Evolutionary conservation across 169 alveolate species (phyloP), one percentile per base, ranked within the genome.

Genomic region (Sarcocystis neurona): DNA sequence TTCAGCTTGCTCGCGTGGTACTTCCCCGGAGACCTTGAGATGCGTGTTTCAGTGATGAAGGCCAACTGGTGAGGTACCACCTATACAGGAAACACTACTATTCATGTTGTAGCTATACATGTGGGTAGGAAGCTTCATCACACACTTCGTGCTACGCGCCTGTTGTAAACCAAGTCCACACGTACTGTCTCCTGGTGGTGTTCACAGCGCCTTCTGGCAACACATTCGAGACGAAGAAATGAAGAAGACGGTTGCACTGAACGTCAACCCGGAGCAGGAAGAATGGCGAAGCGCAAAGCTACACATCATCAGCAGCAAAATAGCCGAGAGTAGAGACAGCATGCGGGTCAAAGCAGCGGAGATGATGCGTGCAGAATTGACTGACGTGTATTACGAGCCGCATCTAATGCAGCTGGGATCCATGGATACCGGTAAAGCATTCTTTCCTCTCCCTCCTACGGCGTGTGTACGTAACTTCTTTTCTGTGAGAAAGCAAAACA

Each of bases 1-100:
- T 85, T 66, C 60, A 66, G 84, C 43, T 48, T 68, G 27, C 90
- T 85, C 47, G 90, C 90, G 18, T 85, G 90, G 90, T 85, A 32
- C 56, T 85, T 85, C 90, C 90, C 90, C 0, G 90, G 90, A 10
- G 90, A 85, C 47, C 63, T 85, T 41, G 90, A 85, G 37, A 85
- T 78, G 72, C 32, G 90, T n/a, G 90, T 85, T 5, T 66, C 84
- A 44, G 90, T 85, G 60, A 85, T 85, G 90, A 78, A 85, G n/a
- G 90, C 90, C 47, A 85, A 85, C 77, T 53, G 80, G 90, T 85
- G 39, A 27, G 85, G 43, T 12, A 66, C 78, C 34, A 66, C 18
- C 12, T 66, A 23, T 15, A 53, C 66, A 53, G 30, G 66, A 23
- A 12, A 53, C 23, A 12, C 30, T 53, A 23, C 66, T 53, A 53